These are phyloP conservation scores for Neurospora sp. DNA, from an alignment of 2,329 filamentous ascomycete genomes.

Conservation along the genomic window DNA sequence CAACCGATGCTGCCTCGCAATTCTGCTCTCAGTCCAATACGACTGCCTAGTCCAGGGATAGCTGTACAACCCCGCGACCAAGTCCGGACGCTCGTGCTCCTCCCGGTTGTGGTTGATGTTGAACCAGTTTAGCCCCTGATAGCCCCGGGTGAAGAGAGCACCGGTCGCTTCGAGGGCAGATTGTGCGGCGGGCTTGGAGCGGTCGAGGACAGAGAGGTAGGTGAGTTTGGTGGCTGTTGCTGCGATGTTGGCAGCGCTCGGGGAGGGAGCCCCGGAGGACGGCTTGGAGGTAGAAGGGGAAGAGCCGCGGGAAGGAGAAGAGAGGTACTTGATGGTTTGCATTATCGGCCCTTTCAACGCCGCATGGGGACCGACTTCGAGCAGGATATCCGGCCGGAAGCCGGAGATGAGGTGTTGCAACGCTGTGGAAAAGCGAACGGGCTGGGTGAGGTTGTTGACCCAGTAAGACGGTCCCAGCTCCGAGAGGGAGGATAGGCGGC, in stretches of 20 bases:
- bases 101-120: conserved; percentile 20
- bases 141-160: conserved; percentile 20
- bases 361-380: conserved; percentile 23
- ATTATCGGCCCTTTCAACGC: conserved; percentile 21
- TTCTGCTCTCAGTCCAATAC: conserved; percentile 23
- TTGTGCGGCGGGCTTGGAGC: conserved; percentile 13
- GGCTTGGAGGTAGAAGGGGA: not conserved
- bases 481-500: conserved; percentile 22
- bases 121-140: conserved; percentile 20
- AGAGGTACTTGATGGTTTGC: conserved; percentile 18
- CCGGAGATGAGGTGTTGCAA: conserved; percentile 20
- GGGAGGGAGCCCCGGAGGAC: not conserved
- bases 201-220: conserved; percentile 21
- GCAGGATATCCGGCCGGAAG: conserved; percentile 14
- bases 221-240: conserved; percentile 13
- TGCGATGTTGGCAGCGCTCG: not conserved
- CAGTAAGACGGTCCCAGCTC: conserved; percentile 31
- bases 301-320: not conserved
- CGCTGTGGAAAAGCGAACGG: conserved; percentile 31
- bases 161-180: conserved; percentile 20
- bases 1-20: conserved; percentile 22
- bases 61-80: conserved; percentile 19
- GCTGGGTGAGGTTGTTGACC: conserved; percentile 32
- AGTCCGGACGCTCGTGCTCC: conserved; percentile 18
- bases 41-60: conserved; percentile 24